Evolutionary conservation across 2,329 filamentous ascomycete genomes (phyloP), one percentile per base, ranked within the genome.

Genomic region (Colletotrichum spinosum): DNA sequence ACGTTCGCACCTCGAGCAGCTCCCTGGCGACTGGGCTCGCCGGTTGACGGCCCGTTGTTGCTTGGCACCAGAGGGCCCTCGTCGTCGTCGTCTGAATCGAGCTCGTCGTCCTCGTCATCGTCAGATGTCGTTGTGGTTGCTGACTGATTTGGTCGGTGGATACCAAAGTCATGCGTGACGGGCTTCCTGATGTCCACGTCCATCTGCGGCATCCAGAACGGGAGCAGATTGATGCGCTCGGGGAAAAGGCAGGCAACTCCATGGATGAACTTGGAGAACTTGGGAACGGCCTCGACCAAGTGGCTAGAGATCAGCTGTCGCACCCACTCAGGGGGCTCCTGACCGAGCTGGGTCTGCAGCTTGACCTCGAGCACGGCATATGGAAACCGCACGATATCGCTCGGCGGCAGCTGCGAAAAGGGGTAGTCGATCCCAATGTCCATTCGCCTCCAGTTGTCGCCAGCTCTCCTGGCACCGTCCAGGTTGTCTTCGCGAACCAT

Each of bases 201-300:
- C 96, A 99, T 99, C 79, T 99, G 96, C 1, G 96, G 96, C 84
- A 95, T 92, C 96, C 96, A 99, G 83, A 93, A 99, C 1, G 96
- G 96, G 6, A 99, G 84, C 11, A 99, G 85, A 52, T 97, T 84
- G 78, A 99, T 99, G 60, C 92, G 89, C 49, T 90, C 86, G 0
- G 94, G 94, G 77, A 97, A 97, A 50, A 99, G 81, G 10, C 88
- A 92, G 9, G 95, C 95, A 2, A 91, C 94, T 65, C 96, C 96
- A 77, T 99, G 96, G 64, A 99, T 98, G 77, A 98, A 99, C 80
- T 99, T 99, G 74, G 94, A 97, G 79, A 98, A 99, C 76, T 99
- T 99, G 68, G 96, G 96, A 2, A 99, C 94, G n/a, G 96, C 94
- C 80, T 99, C 96, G 2, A 99, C 96, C 13, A 99, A 85, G 80